Evolutionary conservation across 1,284 basidiomycete genomes (phyloP).

Genomic region (Ganoderma resinaceum): DNA sequence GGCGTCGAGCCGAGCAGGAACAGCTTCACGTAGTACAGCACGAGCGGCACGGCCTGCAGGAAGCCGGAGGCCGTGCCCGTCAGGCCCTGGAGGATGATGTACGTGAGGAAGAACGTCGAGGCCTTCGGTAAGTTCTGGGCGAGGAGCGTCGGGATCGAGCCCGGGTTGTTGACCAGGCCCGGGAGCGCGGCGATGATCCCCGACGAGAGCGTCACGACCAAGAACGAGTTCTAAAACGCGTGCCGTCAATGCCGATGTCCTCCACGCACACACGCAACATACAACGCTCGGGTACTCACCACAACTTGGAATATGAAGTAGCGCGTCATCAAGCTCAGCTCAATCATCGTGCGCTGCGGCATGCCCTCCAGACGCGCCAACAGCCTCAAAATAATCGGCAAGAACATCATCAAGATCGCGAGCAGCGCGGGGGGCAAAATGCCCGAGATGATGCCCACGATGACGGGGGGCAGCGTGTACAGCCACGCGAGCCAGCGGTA

Average conservation of each 20-base stretch:
- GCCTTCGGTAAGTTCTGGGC: slow-evolving; percentile 83
- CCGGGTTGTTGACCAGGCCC: slow-evolving; percentile 66
- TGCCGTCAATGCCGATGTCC: not conserved
- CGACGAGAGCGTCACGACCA: slow-evolving; percentile 84
- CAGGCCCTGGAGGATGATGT: slow-evolving; percentile 74
- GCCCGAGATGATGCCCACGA: slow-evolving; percentile 91
- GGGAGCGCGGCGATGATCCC: slow-evolving; percentile 80
- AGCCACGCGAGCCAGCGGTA: slow-evolving; percentile 87
- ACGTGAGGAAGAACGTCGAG: slow-evolving; percentile 95
- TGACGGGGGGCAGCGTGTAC: slow-evolving; percentile 64
- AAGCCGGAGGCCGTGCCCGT: slow-evolving; percentile 82
- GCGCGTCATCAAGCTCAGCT: slow-evolving; percentile 90
- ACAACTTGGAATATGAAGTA: slow-evolving; percentile 94
- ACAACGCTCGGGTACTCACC: slow-evolving; percentile 54
- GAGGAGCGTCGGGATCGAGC: slow-evolving; percentile 68
- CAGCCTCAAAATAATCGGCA: slow-evolving; percentile 87
- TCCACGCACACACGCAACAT: not conserved
- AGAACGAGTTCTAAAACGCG: slow-evolving; percentile 78
- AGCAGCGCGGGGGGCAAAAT: slow-evolving; percentile 87
- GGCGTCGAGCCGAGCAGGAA: slow-evolving; percentile 90
- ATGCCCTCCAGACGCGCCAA: slow-evolving; percentile 83
- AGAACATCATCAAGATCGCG: slow-evolving; percentile 89
- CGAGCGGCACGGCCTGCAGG: slow-evolving; percentile 77
- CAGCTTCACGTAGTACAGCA: slow-evolving; percentile 88
- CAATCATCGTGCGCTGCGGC: slow-evolving; percentile 82